Evolutionary conservation across 2,329 filamentous ascomycete species (phyloP).

Genomic region (Hymenoscyphus linearis): DNA sequence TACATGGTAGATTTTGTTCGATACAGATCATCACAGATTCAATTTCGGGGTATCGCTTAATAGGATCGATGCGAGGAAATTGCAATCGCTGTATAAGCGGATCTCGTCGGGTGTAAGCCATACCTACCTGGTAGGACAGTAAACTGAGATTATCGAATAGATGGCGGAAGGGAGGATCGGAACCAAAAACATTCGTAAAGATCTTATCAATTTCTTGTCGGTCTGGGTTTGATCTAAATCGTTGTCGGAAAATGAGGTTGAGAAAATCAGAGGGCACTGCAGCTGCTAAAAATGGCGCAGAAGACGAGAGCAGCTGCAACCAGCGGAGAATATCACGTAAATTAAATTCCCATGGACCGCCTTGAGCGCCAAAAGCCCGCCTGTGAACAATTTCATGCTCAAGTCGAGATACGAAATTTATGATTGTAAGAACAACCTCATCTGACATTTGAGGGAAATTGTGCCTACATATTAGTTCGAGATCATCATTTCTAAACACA

Average conservation of each 20-base stretch:
- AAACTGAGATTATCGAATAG: slow-evolving; percentile 67
- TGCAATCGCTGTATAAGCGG: slow-evolving; percentile 44
- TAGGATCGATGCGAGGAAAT: slow-evolving; percentile 46
- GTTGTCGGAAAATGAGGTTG: slow-evolving; percentile 75
- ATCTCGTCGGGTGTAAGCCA: slow-evolving; percentile 64
- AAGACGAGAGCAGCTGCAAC: slow-evolving; percentile 65
- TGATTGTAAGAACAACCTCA: slow-evolving; percentile 59
- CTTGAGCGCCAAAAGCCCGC: slow-evolving; percentile 54
- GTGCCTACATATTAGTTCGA: slow-evolving; percentile 74
- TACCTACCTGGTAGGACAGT: slow-evolving; percentile 69
- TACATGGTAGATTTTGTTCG: slow-evolving; percentile 80
- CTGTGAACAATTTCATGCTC: slow-evolving; percentile 63
- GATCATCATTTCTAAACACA: slow-evolving; percentile 73
- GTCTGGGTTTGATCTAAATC: slow-evolving; percentile 73
- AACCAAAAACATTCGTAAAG: slow-evolving; percentile 59
- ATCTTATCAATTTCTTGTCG: slow-evolving; percentile 58
- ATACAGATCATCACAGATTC: slow-evolving; percentile 87
- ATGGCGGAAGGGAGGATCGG: slow-evolving; percentile 43
- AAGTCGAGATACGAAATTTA: slow-evolving; percentile 74
- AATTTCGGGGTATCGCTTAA: slow-evolving; percentile 61
- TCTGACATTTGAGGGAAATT: slow-evolving; percentile 62
- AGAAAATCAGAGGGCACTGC: slow-evolving; percentile 68
- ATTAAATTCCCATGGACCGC: slow-evolving; percentile 93
- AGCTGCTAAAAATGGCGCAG: slow-evolving; percentile 54
- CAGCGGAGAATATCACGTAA: slow-evolving; percentile 85